Conservation (phyloP, 768 basidiomycete genomes). For the Sporobolomyces roseus region DNA sequence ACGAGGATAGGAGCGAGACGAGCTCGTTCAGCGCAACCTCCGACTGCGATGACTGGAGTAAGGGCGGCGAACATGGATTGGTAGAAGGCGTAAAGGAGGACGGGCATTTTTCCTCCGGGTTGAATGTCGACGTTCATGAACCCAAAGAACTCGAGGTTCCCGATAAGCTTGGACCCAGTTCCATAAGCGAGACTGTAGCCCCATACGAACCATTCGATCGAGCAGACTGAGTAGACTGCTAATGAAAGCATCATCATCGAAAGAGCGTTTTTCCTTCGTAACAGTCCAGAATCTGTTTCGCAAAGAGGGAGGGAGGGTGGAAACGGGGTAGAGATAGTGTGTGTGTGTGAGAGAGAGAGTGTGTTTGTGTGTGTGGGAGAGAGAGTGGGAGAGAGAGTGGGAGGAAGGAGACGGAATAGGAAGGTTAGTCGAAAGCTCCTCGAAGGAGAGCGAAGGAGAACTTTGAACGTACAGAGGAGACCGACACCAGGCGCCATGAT, state of each 20-base stretch:
- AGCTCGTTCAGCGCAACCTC: slow-evolving; percentile 75
- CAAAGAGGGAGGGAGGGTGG: not conserved
- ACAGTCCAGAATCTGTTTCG: slow-evolving; percentile 29
- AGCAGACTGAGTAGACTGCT: slow-evolving; percentile 49
- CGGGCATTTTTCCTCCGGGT: slow-evolving; percentile 73
- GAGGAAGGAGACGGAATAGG: too few relatives aligned
- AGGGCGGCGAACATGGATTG: slow-evolving; percentile 54
- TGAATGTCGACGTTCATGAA: slow-evolving; percentile 65
- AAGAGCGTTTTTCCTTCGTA: slow-evolving; percentile 53
- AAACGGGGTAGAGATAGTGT: too few relatives aligned
- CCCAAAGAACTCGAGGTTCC: slow-evolving; percentile 75
- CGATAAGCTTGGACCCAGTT: slow-evolving; percentile 64
- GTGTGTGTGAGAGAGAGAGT: too few relatives aligned
- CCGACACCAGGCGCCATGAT: slow-evolving; percentile 51
- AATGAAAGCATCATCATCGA: slow-evolving; percentile 51
- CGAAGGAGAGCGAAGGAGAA: slow-evolving; percentile 34
- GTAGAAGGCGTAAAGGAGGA: slow-evolving; percentile 77
- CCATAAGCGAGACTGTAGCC: slow-evolving; percentile 86
- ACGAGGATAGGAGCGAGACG: slow-evolving; percentile 65
- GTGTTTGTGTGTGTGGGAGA: too few relatives aligned
- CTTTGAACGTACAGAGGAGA: slow-evolving; percentile 36
- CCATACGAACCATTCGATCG: slow-evolving; percentile 63
- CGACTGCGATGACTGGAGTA: slow-evolving; percentile 59
- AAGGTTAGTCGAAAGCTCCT: too few relatives aligned
- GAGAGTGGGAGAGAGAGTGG: too few relatives aligned